These are phyloP conservation scores for Globisporangium parvum DNA, from an alignment of 352 stramenopile species.

Conservation along the genomic window DNA sequence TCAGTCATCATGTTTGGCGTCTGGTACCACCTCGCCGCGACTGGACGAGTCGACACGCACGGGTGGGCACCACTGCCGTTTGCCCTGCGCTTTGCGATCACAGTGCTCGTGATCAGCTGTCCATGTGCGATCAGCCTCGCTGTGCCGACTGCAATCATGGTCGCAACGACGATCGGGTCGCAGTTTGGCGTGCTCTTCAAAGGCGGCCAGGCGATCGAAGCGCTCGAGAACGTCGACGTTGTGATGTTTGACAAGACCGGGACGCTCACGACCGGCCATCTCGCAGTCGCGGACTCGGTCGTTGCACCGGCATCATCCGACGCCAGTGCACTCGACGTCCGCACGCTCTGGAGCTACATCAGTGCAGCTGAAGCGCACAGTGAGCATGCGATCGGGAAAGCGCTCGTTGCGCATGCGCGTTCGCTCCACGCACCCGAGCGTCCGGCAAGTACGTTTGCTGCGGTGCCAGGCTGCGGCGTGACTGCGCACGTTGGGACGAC, in stretches of 20 bases:
- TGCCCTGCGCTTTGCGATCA: constrained; percentile 73
- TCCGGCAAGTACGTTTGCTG: constrained; percentile 29
- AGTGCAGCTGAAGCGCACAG: constrained; percentile 48
- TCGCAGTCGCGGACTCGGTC: constrained; percentile 31
- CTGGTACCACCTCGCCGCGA: constrained; percentile 61
- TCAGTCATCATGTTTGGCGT: constrained; percentile 53
- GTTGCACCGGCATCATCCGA: not conserved
- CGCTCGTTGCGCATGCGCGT: constrained; percentile 37
- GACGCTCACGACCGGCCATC: constrained; percentile 57
- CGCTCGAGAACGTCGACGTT: constrained; percentile 52
- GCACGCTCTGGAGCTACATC: constrained; percentile 38
- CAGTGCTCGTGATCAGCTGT: constrained; percentile 73
- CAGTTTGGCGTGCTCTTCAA: constrained; percentile 82
- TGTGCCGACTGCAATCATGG: constrained; percentile 72
- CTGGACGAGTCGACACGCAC: constrained; percentile 32
- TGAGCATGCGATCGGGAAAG: constrained; percentile 61
- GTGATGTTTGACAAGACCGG: constrained; percentile 85
- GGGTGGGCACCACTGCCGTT: constrained; percentile 61
- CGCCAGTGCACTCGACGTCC: not conserved
- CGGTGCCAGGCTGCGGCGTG: constrained; percentile 61
- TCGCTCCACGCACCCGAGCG: constrained; percentile 20
- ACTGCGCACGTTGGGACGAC: constrained; percentile 25
- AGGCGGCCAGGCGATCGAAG: constrained; percentile 60
- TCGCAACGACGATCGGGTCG: constrained; percentile 71
- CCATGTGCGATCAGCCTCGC: constrained; percentile 73